Evolutionary conservation across 1,284 basidiomycete species (phyloP).

Genomic region (Ustilago nuda): DNA sequence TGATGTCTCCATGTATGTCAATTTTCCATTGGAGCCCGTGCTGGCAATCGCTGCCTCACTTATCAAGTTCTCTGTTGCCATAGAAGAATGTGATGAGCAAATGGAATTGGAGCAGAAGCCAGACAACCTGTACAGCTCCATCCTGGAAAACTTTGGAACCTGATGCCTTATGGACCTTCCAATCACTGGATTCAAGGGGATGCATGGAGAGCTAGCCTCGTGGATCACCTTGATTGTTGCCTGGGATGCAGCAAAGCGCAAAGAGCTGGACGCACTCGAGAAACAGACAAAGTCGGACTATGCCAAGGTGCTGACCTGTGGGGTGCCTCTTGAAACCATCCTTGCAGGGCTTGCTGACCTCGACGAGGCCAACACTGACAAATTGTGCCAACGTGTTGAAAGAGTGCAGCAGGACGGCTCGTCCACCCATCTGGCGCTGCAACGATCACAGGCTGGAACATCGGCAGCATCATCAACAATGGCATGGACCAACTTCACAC

Average conservation of each 20-base stretch:
- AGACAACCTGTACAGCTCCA: not conserved
- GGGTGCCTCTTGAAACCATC: conserved; percentile 7
- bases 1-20: not conserved
- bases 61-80: conserved; percentile 15
- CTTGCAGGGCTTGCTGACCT: not conserved
- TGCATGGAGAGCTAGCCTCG: conserved; percentile 14
- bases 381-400: not conserved
- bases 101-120: no score
- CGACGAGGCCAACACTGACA: not conserved
- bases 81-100: not conserved
- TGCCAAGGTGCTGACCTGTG: not conserved
- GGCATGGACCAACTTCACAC: conserved; percentile 25
- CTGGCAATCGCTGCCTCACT: conserved; percentile 15
- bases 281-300: not conserved
- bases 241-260: conserved; percentile 23
- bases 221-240: conserved; percentile 13
- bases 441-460: not conserved
- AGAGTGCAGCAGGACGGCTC: not conserved
- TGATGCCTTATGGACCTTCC: not conserved
- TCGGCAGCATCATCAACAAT: no score
- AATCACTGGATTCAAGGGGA: conserved; percentile 6
- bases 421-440: not conserved
- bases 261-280: not conserved
- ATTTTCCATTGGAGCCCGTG: conserved; percentile 12
- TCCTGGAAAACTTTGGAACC: conserved; percentile 8